Conservation (phyloP, 1,284 basidiomycete species). For the Boletus nobilissimus region DNA sequence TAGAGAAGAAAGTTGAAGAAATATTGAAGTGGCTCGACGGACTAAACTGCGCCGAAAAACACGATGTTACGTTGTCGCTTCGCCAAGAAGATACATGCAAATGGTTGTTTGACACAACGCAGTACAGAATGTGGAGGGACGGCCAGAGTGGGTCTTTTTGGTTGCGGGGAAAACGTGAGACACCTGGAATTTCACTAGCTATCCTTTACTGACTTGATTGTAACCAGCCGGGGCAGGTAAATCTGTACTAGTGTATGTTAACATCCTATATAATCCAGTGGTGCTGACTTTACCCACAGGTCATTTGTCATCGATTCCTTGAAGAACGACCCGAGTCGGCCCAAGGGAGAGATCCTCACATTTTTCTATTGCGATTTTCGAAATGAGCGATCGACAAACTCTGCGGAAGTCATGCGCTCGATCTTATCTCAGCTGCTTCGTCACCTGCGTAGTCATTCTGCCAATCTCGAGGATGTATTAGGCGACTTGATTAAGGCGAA, state of each 20-base stretch:
- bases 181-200: no score
- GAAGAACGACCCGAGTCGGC: not conserved
- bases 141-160: not conserved
- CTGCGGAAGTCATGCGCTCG: conserved; percentile 14
- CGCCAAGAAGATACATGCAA: conserved; percentile 11
- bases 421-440: conserved; percentile 9
- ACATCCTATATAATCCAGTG: not conserved
- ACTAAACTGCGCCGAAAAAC: conserved; percentile 10
- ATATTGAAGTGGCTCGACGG: conserved; percentile 18
- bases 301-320: conserved; percentile 11
- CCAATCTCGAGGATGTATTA: not conserved
- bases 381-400: not conserved
- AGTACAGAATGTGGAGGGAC: conserved; percentile 8
- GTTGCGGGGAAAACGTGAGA: conserved; percentile 18
- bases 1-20: conserved; percentile 4
- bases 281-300: not conserved
- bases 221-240: conserved; percentile 3
- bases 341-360: not conserved
- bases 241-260: conserved; percentile 8
- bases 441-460: not conserved
- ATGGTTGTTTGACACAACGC: conserved; percentile 12
- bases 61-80: not conserved
- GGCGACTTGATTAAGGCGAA: not conserved
- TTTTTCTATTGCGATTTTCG: conserved; percentile 18
- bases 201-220: not conserved